Base-by-base conservation (phyloP, 2,329 filamentous ascomycete genomes). In the Purpureocillium lavendulum region DNA sequence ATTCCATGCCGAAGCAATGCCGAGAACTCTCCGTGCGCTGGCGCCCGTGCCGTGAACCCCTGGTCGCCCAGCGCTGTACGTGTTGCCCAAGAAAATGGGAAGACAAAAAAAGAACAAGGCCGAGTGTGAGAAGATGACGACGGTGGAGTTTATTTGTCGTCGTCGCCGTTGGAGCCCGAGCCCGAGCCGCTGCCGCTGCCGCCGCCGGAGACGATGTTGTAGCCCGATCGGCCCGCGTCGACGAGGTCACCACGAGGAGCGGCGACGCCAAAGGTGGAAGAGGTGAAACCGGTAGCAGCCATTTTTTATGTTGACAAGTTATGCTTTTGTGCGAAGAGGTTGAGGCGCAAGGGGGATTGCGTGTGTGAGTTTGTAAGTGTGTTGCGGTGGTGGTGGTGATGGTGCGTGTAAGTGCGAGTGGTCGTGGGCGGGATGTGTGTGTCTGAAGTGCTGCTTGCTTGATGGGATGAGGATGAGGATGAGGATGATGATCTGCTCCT, bases 181-280 rank as follows among this genome's bases (percentile, higher is more conserved):
- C 37, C 29, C 14, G 40, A 36, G 31, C 34, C 41, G 18, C 37
- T 38, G 39, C 38, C 38, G 21, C 34, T 11, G 35, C 33, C 7
- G 35, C 38, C 57, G 41, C 49, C 46, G 40, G 41, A 53, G 46
- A 59, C 59, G 44, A 59, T 56, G 54, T 67, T 67, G 61, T 69
- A 68, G 46, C 65, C 64, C 40, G 59, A 65, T 54, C 58, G 65
- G 50, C 63, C 62, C 45, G 53, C 55, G 60, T 61, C 58, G 52
- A 57, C 53, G 51, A 59, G 50, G 40, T 56, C 43, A 10, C 21
- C 21, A 10, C 21, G 37, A 46, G 49, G 45, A n/a, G n/a, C n/a
- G n/a, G n/a, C n/a, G n/a, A n/a, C n/a, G 50, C 49, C 46, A 50
- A 47, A 47, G 40, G 46, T 43, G 35, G 40, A 40, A 29, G 52